Evolutionary conservation across 371 early-diverging fungal genomes (phyloP), one percentile per base, ranked within the genome.

Genomic region (Sporodiniella umbellata): DNA sequence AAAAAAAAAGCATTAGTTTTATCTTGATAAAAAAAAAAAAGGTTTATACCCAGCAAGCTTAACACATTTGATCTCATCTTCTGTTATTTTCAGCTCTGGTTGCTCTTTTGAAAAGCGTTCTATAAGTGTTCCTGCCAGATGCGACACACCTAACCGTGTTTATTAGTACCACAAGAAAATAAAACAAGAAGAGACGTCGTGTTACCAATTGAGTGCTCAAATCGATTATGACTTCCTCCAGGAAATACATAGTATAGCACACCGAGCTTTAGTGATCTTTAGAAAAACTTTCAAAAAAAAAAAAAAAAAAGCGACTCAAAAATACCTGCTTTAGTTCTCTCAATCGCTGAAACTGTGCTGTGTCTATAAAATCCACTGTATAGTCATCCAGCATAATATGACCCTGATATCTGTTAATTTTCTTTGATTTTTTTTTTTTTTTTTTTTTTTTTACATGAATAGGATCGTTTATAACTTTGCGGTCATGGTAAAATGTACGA

Each of bases 311-410:
- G 89, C n/a, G n/a, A n/a, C n/a, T n/a, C n/a, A n/a, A n/a, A n/a
- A n/a, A n/a, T 53, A 93, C 74, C 71, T 98, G 98, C 57, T 94
- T 96, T 28, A 98, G 66, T 51, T 93, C 84, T 39, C 91, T 80
- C 30, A 92, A 72, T 19, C 96, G 76, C 68, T 96, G 96, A 58
- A 96, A 96, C 65, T 95, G 94, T 7, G 86, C 84, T 7, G 98
- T 98, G 60, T 98, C 98, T 21, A 98, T 90, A 46, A 91, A 71
- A 12, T 84, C 72, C 35, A 94, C 71, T 37, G 78, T 80, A 33
- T 79, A 68, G 18, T 70, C 67, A 48, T 87, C 88, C 24, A 96
- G 66, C 8, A 70, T 55, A 33, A 96, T 90, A 65, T 91, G 88
- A 4, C 94, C 95, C 80, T 91, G n/a, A 78, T 45, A 17, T 37